Conservation (phyloP, 2,329 filamentous ascomycete genomes). For the Phaeosphaeriaceae sp. region DNA sequence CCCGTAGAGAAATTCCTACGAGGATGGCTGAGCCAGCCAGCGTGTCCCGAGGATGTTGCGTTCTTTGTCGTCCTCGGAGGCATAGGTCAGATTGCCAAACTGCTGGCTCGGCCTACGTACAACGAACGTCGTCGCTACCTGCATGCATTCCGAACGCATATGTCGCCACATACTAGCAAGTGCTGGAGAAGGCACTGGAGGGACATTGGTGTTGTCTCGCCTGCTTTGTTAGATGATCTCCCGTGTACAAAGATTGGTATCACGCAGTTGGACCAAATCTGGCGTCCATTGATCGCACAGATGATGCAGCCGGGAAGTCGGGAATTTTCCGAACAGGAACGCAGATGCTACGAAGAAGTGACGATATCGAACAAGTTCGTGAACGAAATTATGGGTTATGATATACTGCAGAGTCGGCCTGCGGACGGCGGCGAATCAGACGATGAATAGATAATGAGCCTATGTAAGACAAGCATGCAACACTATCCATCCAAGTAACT, state of each 20-base stretch:
- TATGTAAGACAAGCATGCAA: background rate
- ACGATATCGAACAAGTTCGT: constrained; percentile 39
- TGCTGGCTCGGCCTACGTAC: constrained; percentile 42
- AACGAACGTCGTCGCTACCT: constrained; percentile 40
- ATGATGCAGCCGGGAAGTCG: constrained; percentile 39
- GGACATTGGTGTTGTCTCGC: constrained; percentile 43
- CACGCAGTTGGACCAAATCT: constrained; percentile 46
- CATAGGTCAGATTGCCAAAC: constrained; percentile 43
- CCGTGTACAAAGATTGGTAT: constrained; percentile 46
- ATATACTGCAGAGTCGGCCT: constrained; percentile 40
- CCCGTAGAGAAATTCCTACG: constrained; percentile 39
- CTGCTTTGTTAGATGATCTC: constrained; percentile 43
- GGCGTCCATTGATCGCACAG: constrained; percentile 40
- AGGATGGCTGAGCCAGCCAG: constrained; percentile 41
- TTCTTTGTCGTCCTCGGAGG: constrained; percentile 46
- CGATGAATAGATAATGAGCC: constrained; percentile 20
- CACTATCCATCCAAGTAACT: background rate
- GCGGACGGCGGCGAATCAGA: constrained; percentile 34
- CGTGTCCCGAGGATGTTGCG: constrained; percentile 44
- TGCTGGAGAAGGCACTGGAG: constrained; percentile 45
- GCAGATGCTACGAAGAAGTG: constrained; percentile 36
- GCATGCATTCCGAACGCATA: constrained; percentile 41
- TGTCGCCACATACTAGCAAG: constrained; percentile 45
- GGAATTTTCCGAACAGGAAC: constrained; percentile 40
- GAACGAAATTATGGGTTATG: constrained; percentile 47